Evolutionary conservation across 495 filamentous ascomycete genomes (phyloP).

Genomic region (Podospora pseudoanserina): DNA sequence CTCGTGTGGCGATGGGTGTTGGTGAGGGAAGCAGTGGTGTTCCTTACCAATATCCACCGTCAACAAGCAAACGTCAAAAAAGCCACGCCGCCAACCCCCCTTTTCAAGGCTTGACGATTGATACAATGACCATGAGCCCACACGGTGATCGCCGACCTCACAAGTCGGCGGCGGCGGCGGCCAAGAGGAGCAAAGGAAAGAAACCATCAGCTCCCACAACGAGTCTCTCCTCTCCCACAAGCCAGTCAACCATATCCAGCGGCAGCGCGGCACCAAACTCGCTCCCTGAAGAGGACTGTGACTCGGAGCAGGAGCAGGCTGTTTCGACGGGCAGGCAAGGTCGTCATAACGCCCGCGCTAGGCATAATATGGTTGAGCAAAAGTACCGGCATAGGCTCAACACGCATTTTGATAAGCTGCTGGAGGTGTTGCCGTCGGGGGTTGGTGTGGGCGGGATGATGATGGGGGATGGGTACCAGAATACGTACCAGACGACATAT

Average conservation of each 20-base stretch:
- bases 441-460: neutral
- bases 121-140: neutral
- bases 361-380: constrained; percentile 32
- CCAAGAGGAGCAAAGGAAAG: neutral
- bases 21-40: neutral
- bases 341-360: neutral
- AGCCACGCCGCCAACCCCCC: neutral
- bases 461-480: neutral
- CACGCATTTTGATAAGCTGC: constrained; percentile 25
- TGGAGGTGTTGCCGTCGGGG: constrained; percentile 15
- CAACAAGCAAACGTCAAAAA: neutral
- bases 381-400: constrained; percentile 30
- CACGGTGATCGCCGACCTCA: neutral
- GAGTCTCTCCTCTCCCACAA: neutral
- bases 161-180: neutral
- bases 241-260: neutral
- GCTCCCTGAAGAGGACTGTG: neutral
- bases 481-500: too few species aligned
- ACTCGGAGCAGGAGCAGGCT: neutral
- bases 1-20: neutral
- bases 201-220: neutral
- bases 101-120: neutral
- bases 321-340: neutral
- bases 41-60: neutral
- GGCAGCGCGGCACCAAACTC: neutral